Evolutionary conservation across 2,329 filamentous ascomycete species (phyloP).

Genomic region (Ploettnerulaceae sp.): DNA sequence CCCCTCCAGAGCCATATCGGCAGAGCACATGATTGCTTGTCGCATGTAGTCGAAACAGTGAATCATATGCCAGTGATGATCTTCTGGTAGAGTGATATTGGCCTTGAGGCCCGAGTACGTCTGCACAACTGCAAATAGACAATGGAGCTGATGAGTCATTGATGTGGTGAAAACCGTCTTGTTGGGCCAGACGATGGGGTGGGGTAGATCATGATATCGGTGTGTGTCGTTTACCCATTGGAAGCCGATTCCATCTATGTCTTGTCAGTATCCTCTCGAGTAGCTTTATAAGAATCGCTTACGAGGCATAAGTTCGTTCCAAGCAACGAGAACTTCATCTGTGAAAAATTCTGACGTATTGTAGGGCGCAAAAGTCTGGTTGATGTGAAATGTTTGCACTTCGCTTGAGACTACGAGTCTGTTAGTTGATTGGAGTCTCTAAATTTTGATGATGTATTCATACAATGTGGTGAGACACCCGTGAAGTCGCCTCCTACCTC

Average conservation of each 20-base stretch:
- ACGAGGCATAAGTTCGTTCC: conserved; percentile 41
- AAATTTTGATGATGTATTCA: conserved; percentile 9
- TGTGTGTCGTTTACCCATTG: conserved; percentile 36
- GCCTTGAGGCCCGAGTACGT: conserved; percentile 16
- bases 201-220: conserved; percentile 36
- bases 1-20: conserved; percentile 30
- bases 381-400: conserved; percentile 37
- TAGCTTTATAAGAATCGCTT: conserved; percentile 12
- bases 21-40: conserved; percentile 21
- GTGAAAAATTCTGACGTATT: conserved; percentile 38
- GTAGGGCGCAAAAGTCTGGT: conserved; percentile 38
- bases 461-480: conserved; percentile 36
- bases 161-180: conserved; percentile 22
- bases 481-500: conserved; percentile 38
- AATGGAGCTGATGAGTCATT: conserved; percentile 21
- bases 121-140: conserved; percentile 17
- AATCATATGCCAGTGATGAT: conserved; percentile 19
- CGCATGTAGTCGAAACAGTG: conserved; percentile 24
- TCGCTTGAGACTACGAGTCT: conserved; percentile 32
- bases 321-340: conserved; percentile 35
- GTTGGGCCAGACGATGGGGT: conserved; percentile 33
- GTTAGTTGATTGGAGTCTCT: neutral
- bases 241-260: conserved; percentile 35
- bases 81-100: conserved; percentile 14
- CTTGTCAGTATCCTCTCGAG: neutral